phyloP scores from a whole-genome alignment of 176 grass and related monocot genomes.

The Otatea glauca region DNA sequence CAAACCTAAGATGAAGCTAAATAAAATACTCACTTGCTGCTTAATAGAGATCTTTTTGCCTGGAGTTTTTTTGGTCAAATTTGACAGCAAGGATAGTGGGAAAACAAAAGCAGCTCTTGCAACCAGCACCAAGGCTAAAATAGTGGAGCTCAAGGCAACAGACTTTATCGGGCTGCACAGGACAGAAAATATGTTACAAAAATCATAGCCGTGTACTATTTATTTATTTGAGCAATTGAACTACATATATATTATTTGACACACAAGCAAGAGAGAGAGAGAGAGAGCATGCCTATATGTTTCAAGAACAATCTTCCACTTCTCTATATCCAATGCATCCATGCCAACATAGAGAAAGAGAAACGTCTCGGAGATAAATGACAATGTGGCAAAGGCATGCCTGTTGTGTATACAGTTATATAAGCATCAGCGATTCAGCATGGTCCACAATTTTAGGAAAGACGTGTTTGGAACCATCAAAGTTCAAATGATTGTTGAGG shows the following conservation, averaged over 20 bases:
- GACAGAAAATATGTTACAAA: slow-evolving; percentile 30
- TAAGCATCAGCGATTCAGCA: not conserved
- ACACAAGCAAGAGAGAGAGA: not conserved
- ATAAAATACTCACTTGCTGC: slow-evolving; percentile 74
- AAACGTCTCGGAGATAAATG: slow-evolving; percentile 88
- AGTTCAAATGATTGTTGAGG: slow-evolving; percentile 27
- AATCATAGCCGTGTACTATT: not conserved
- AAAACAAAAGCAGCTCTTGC: slow-evolving; percentile 89
- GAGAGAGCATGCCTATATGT: slow-evolving; percentile 47
- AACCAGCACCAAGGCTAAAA: slow-evolving; percentile 79
- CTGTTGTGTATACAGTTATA: slow-evolving; percentile 42
- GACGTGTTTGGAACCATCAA: not conserved
- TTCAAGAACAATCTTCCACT: slow-evolving; percentile 76
- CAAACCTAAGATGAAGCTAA: slow-evolving; percentile 31
- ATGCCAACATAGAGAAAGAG: slow-evolving; percentile 96
- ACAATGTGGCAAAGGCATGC: slow-evolving; percentile 90
- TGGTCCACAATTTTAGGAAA: not conserved
- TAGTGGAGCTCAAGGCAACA: slow-evolving; percentile 65
- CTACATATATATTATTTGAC: not conserved
- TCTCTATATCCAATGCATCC: slow-evolving; percentile 97
- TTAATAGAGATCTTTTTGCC: slow-evolving; percentile 66
- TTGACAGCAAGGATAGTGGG: slow-evolving; percentile 71
- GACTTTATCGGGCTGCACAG: slow-evolving; percentile 77
- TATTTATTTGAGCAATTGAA: not conserved
- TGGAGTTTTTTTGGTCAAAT: slow-evolving; percentile 71